A percentile compares a stretch with the other conserved stretches of the same genome.
Conservation (phyloP, 305 asterid species). For the Solanum chacoense region DNA sequence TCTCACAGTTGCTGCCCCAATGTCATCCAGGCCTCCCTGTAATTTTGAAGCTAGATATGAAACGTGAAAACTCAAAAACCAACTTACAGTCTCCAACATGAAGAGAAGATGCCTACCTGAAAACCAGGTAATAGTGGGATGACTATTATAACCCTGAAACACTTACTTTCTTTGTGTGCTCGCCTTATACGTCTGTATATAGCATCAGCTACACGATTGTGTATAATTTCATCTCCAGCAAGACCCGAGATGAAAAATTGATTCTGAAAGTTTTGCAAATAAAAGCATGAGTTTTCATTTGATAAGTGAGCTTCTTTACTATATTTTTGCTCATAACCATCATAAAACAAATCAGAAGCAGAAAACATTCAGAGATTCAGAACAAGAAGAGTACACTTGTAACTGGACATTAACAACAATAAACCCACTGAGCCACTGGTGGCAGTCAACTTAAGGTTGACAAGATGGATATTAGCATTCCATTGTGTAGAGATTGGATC, state of each 20-base stretch:
- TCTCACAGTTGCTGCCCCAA: constrained; percentile 95
- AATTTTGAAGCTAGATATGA: constrained; percentile 5
- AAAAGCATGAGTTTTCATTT: background rate
- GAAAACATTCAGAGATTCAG: background rate
- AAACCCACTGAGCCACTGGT: background rate
- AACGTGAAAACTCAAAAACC: background rate
- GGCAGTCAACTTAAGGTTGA: background rate
- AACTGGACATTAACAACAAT: background rate
- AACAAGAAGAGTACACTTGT: background rate
- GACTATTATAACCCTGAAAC: constrained; percentile 82
- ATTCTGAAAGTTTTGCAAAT: constrained; percentile 45
- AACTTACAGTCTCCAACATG: background rate
- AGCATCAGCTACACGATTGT: constrained; percentile 80
- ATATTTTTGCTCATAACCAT: background rate
- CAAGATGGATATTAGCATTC: background rate
- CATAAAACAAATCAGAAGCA: background rate
- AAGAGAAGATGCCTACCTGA: constrained; percentile 40
- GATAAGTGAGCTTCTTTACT: background rate
- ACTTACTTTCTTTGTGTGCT: constrained; percentile 49
- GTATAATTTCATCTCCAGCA: constrained; percentile 73
- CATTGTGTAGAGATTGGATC: background rate
- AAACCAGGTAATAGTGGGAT: constrained; percentile 93
- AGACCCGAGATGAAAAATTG: constrained; percentile 94
- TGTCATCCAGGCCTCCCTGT: constrained; percentile 93
- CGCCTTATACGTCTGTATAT: constrained; percentile 73